phyloP scores from a whole-genome alignment of 2,329 filamentous ascomycete genomes.

The Karstenula rhodostoma region DNA sequence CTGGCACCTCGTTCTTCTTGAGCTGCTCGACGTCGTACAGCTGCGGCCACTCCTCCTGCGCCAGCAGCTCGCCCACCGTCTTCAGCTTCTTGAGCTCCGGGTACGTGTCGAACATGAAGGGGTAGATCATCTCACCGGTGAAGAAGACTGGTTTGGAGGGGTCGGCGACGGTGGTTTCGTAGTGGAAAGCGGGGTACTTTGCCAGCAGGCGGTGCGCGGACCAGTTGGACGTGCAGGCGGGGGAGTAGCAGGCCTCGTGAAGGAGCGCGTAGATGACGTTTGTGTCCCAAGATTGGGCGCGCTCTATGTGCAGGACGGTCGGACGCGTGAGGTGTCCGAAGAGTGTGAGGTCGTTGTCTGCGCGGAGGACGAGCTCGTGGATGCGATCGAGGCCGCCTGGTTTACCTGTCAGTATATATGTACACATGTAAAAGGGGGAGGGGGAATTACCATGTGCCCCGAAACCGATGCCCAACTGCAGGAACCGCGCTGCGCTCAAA shows the following conservation, averaged over 20 bases:
- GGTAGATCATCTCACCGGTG: slow-evolving; percentile 92
- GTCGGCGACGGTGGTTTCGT: slow-evolving; percentile 39
- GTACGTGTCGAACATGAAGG: slow-evolving; percentile 83
- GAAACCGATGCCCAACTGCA: slow-evolving; percentile 79
- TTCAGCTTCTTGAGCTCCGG: slow-evolving; percentile 75
- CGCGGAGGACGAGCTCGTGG: slow-evolving; percentile 70
- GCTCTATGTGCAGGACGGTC: slow-evolving; percentile 74
- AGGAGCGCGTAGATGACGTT: slow-evolving; percentile 84
- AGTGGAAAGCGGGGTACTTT: slow-evolving; percentile 57
- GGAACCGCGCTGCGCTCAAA: slow-evolving; percentile 76
- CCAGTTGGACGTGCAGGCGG: slow-evolving; percentile 74
- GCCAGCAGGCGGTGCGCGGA: slow-evolving; percentile 72
- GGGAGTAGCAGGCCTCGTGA: slow-evolving; percentile 88
- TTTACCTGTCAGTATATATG: neutral
- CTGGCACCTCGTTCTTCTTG: slow-evolving; percentile 78
- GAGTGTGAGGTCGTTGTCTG: slow-evolving; percentile 75
- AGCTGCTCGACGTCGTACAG: slow-evolving; percentile 81
- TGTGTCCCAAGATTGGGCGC: slow-evolving; percentile 73
- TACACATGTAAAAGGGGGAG: neutral
- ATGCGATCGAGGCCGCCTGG: slow-evolving; percentile 40
- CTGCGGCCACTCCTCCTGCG: slow-evolving; percentile 72
- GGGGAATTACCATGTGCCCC: slow-evolving; percentile 71
- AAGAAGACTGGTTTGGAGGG: slow-evolving; percentile 71
- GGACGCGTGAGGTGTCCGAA: slow-evolving; percentile 79
- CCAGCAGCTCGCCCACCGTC: slow-evolving; percentile 74